A percentile compares a stretch with the other conserved stretches of the same genome.
Evolutionary conservation across 495 filamentous ascomycete species (phyloP).

Genomic region (Bathelium albidoporum): DNA sequence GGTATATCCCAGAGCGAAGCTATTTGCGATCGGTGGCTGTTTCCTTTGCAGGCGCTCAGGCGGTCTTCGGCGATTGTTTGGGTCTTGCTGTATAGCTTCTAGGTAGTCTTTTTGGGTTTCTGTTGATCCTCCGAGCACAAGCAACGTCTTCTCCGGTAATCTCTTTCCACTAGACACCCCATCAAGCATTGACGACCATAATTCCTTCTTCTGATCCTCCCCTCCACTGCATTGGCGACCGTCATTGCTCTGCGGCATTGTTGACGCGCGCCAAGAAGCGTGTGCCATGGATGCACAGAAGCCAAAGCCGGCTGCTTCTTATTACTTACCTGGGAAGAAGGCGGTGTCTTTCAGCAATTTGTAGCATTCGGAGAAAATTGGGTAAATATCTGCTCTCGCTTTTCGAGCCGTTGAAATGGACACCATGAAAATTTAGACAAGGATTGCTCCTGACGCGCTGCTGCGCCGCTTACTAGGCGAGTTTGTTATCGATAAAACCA

Average conservation of each 20-base stretch:
- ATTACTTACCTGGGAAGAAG: no score
- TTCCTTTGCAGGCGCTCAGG: conserved; percentile 37
- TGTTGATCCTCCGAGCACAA: conserved; percentile 80
- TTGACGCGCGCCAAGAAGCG: not conserved
- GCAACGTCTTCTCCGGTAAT: conserved; percentile 81
- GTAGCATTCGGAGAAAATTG: no score
- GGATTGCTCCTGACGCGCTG: no score
- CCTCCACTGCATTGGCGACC: conserved; percentile 43
- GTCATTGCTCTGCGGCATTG: not conserved
- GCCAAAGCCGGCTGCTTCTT: no score
- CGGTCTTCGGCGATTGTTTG: conserved; percentile 40
- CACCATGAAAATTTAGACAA: no score
- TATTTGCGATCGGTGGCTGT: conserved; percentile 76
- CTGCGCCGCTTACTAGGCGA: no score
- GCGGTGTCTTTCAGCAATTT: no score
- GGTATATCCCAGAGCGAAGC: conserved; percentile 88
- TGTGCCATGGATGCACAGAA: no score
- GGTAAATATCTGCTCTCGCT: no score
- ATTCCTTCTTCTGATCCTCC: conserved; percentile 73
- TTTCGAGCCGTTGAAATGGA: no score
- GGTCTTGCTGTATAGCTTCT: conserved; percentile 61
- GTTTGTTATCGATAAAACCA: no score
- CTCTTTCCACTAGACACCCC: conserved; percentile 81
- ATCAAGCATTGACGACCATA: conserved; percentile 92
- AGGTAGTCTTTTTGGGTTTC: conserved; percentile 86